Conservation (phyloP, 148 eudicot species). For the Spergularia bocconei region DNA sequence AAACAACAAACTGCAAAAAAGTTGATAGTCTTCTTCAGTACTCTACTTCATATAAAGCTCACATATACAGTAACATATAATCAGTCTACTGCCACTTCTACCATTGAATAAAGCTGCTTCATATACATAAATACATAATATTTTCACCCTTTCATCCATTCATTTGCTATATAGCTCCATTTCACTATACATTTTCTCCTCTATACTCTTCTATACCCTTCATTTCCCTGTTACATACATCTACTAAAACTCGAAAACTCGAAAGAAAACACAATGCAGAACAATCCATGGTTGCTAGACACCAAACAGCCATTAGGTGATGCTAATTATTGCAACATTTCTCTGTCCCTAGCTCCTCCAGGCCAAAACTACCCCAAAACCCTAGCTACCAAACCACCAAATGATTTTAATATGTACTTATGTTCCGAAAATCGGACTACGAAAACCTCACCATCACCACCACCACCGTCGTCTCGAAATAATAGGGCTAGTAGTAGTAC, state of each 20-base stretch:
- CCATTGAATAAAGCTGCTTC: slow-evolving; percentile 13
- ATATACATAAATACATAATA: background rate
- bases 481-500: background rate
- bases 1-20: background rate
- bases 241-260: background rate
- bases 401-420: background rate
- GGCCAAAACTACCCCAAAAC: slow-evolving; percentile 14
- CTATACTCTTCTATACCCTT: background rate
- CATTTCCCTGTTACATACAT: background rate
- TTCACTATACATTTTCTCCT: background rate
- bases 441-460: background rate
- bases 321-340: slow-evolving; percentile 16
- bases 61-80: background rate
- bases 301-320: background rate
- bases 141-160: background rate
- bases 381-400: background rate
- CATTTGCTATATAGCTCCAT: too few relatives aligned
- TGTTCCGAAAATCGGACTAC: background rate
- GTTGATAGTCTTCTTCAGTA: too few relatives aligned
- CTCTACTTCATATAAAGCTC: background rate
- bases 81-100: slow-evolving; percentile 6
- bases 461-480: background rate
- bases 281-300: background rate
- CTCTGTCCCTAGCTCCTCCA: slow-evolving; percentile 25
- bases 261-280: slow-evolving; percentile 6